Conservation (phyloP, 2,329 filamentous ascomycete genomes). For the Trichoderma atrobrunneum region DNA sequence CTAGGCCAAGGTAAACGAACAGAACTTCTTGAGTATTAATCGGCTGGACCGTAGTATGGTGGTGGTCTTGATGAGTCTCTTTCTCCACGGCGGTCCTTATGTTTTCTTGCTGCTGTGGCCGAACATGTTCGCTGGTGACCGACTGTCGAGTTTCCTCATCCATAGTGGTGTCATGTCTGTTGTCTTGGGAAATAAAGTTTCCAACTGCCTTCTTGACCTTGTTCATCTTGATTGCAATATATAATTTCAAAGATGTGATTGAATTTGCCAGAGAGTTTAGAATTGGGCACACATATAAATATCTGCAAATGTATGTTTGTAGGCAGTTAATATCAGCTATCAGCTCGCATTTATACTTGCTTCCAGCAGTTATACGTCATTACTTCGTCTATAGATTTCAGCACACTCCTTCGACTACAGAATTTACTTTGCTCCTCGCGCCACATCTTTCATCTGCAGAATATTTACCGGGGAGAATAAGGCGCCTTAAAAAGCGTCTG, state of each 20-base stretch:
- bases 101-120: constrained; percentile 60
- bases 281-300: background rate
- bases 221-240: constrained; percentile 49
- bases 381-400: background rate
- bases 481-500: background rate
- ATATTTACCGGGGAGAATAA: background rate
- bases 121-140: constrained; percentile 59
- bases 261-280: background rate
- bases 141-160: constrained; percentile 62
- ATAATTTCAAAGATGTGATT: background rate
- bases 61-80: constrained; percentile 70
- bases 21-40: constrained; percentile 41
- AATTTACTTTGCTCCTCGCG: background rate
- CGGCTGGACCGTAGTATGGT: constrained; percentile 68
- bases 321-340: background rate
- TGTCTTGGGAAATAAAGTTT: constrained; percentile 59
- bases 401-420: background rate
- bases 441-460: background rate
- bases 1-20: constrained; percentile 23
- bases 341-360: background rate
- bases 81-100: constrained; percentile 61
- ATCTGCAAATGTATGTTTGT: background rate
- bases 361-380: background rate
- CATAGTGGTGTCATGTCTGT: constrained; percentile 68
- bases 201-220: constrained; percentile 61